These are phyloP conservation scores for Cnidoscolus chayamansa DNA, from an alignment of 441 rosid genomes.

Conservation along the genomic window DNA sequence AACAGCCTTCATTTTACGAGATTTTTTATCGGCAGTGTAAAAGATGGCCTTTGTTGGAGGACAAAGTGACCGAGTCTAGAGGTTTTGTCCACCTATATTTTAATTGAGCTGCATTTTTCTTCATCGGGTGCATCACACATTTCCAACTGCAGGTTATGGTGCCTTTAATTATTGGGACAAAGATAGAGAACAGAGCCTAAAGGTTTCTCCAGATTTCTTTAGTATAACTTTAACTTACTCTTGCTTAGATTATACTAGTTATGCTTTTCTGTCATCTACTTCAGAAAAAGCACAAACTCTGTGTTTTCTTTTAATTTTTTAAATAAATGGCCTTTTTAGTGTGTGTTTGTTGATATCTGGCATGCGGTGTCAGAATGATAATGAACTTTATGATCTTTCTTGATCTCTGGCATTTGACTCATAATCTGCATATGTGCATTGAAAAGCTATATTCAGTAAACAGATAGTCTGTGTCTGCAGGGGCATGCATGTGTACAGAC, in stretches of 20 bases:
- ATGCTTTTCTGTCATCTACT: neutral
- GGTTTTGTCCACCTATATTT: too few species aligned
- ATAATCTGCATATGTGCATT: neutral
- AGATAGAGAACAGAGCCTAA: conserved; percentile 93
- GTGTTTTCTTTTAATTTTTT: neutral
- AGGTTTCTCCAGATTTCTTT: conserved; percentile 41
- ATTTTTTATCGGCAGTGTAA: too few species aligned
- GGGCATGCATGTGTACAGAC: neutral
- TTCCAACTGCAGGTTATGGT: conserved; percentile 98
- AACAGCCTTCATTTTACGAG: too few species aligned
- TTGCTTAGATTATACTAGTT: neutral
- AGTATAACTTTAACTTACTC: neutral
- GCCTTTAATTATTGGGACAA: conserved; percentile 97
- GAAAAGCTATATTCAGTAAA: neutral
- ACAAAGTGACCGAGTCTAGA: too few species aligned
- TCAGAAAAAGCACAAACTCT: neutral
- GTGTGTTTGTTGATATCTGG: neutral
- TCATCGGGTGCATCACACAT: conserved; percentile 79
- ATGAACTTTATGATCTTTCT: neutral
- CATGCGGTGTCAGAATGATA: neutral
- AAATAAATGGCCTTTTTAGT: neutral
- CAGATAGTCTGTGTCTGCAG: neutral
- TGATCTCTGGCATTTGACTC: neutral
- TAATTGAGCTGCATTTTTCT: neutral
- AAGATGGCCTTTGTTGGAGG: too few species aligned